These are phyloP conservation scores for Cryphonectria parasitica DNA, from an alignment of 2,329 filamentous ascomycete species.

Conservation along the genomic window DNA sequence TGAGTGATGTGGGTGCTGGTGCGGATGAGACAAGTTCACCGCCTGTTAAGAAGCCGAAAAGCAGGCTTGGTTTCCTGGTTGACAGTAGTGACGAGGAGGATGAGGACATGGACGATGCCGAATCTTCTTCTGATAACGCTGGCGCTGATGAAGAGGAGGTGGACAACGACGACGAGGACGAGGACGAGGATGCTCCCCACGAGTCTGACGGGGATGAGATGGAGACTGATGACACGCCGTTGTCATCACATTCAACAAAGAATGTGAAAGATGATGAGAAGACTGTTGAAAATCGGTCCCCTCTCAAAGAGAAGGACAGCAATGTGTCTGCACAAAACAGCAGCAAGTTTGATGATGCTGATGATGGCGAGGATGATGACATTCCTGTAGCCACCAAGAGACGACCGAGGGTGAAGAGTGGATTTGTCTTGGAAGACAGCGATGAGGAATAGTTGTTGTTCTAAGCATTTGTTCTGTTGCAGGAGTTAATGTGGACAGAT, in stretches of 20 bases:
- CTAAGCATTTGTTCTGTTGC: neutral
- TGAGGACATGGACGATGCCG: constrained; percentile 32
- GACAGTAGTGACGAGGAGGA: constrained; percentile 41
- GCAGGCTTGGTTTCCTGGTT: constrained; percentile 22
- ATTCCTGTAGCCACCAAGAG: constrained; percentile 22
- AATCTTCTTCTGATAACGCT: constrained; percentile 6
- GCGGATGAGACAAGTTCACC: constrained; percentile 32
- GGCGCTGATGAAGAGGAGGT: constrained; percentile 1
- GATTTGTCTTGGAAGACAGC: constrained; percentile 27
- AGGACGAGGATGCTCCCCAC: constrained; percentile 30
- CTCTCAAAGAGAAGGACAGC: constrained; percentile 21
- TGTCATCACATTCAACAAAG: constrained; percentile 26
- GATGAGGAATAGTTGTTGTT: constrained; percentile 26
- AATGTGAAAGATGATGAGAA: neutral
- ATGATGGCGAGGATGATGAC: constrained; percentile 22
- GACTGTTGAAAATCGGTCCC: neutral
- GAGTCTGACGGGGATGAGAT: constrained; percentile 35
- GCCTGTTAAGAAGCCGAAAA: constrained; percentile 30
- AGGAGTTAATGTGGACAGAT: neutral
- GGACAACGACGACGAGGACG: neutral
- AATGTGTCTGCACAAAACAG: constrained; percentile 12
- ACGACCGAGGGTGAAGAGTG: constrained; percentile 21
- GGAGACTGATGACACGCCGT: constrained; percentile 32
- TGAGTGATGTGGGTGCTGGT: constrained; percentile 38
- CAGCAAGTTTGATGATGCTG: neutral